Percentiles rank a stretch among this genome's conserved stretches.
phyloP scores from a whole-genome alignment of 257 asterid species.

The Solanum pinnatisectum region DNA sequence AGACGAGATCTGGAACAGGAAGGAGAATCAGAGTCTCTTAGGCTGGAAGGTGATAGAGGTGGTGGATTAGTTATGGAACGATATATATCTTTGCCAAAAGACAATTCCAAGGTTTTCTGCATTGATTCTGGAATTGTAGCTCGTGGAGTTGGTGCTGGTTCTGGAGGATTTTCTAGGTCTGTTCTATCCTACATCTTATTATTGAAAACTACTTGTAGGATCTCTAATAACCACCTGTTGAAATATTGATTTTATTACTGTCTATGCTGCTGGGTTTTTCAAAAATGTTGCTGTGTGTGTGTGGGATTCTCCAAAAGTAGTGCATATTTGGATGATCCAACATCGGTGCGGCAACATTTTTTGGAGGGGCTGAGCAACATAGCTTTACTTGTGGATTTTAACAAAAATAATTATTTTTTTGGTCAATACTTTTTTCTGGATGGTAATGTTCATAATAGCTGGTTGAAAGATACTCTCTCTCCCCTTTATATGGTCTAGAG shows the following conservation, averaged over 20 bases:
- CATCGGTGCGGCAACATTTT: not conserved
- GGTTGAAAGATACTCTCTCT: not conserved
- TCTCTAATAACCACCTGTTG: not conserved
- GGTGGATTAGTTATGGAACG: conserved; percentile 74
- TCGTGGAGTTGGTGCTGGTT: conserved; percentile 84
- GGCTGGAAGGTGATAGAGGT: conserved; percentile 80
- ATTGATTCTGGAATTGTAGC: conserved; percentile 73
- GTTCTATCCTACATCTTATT: conserved; percentile 1
- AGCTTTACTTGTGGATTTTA: not conserved
- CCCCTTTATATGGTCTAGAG: not conserved
- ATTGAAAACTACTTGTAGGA: not conserved
- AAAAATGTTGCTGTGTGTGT: not conserved
- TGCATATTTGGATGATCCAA: not conserved
- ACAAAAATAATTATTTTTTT: not conserved
- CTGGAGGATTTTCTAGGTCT: conserved; percentile 97
- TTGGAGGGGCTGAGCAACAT: not conserved
- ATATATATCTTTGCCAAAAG: conserved; percentile 49
- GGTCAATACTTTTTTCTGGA: not conserved
- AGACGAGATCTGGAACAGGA: conserved; percentile 80
- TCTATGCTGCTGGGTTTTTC: not conserved
- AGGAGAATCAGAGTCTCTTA: conserved; percentile 67
- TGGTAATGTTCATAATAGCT: not conserved
- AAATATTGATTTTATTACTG: not conserved
- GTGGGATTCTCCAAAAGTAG: not conserved
- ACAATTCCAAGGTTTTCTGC: conserved; percentile 37